Evolutionary conservation across 116 monocot species (phyloP).

Genomic region (Papilionanthe hybrid): DNA sequence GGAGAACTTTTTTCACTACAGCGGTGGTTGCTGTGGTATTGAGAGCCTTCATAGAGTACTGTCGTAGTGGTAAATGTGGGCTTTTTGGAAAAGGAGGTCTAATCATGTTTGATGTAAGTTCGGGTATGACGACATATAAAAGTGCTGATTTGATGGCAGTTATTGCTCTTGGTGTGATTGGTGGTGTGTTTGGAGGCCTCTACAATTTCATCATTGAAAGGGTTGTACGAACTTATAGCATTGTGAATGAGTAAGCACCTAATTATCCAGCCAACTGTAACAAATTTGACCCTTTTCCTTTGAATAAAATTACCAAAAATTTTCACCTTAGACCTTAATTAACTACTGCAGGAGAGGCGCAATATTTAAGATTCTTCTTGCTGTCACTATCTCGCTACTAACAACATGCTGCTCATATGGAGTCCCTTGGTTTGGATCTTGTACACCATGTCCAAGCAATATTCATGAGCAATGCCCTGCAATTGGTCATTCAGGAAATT

Average conservation of each 20-base stretch:
- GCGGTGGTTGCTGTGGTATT: slow-evolving; percentile 89
- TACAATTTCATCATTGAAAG: slow-evolving; percentile 74
- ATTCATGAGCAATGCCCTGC: slow-evolving; percentile 70
- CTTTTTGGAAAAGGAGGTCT: slow-evolving; percentile 87
- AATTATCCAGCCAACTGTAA: background rate
- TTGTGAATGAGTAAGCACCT: slow-evolving; percentile 76
- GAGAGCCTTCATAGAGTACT: slow-evolving; percentile 59
- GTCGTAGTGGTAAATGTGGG: slow-evolving; percentile 75
- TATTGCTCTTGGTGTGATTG: slow-evolving; percentile 60
- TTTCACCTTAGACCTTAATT: slow-evolving; percentile 1
- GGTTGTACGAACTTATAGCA: slow-evolving; percentile 63
- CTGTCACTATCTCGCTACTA: slow-evolving; percentile 56
- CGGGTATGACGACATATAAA: slow-evolving; percentile 41
- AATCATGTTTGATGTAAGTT: slow-evolving; percentile 89
- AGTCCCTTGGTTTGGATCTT: slow-evolving; percentile 77
- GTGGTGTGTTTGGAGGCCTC: slow-evolving; percentile 73
- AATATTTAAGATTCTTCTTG: slow-evolving; percentile 79
- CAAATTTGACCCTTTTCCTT: background rate
- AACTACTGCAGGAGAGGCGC: slow-evolving; percentile 67
- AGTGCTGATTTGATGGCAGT: slow-evolving; percentile 54
- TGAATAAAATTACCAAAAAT: background rate
- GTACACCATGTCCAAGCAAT: slow-evolving; percentile 68
- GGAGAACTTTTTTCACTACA: slow-evolving; percentile 97
- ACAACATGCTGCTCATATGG: slow-evolving; percentile 92
- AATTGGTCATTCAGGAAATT: slow-evolving; percentile 81